phyloP scores from a whole-genome alignment of 1,284 basidiomycete genomes.

The Malassezia slooffiae region DNA sequence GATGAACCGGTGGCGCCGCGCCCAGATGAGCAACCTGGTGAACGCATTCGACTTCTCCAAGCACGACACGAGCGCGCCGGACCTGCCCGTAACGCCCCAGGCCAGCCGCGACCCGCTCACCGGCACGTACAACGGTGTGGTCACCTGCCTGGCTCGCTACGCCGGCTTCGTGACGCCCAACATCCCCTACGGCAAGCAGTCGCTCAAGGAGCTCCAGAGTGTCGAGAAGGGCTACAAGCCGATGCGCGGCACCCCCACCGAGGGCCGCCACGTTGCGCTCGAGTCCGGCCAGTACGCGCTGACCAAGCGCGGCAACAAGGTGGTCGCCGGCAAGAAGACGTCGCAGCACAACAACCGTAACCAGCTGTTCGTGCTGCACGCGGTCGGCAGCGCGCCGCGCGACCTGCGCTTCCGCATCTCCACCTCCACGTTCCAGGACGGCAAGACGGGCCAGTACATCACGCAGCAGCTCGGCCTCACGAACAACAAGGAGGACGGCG shows the following conservation, averaged over 20 bases:
- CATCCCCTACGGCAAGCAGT: constrained; percentile 12
- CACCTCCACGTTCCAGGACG: not conserved
- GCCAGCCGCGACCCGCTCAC: constrained; percentile 14
- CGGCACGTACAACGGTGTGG: constrained; percentile 16
- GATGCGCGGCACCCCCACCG: constrained; percentile 21
- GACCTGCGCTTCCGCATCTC: constrained; percentile 9
- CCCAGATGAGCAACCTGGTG: constrained; percentile 25
- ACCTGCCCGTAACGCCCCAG: constrained; percentile 9
- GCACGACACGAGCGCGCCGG: constrained; percentile 12
- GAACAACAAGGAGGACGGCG: constrained; percentile 1
- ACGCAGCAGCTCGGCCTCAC: constrained; percentile 4
- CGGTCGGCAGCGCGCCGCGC: constrained; percentile 7
- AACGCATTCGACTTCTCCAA: constrained; percentile 31
- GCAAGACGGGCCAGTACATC: constrained; percentile 3
- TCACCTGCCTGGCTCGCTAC: constrained; percentile 16
- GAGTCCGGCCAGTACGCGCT: constrained; percentile 19
- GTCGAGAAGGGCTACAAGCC: constrained; percentile 22
- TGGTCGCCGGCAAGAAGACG: not conserved
- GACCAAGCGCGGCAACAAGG: constrained; percentile 1
- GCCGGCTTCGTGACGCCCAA: constrained; percentile 4
- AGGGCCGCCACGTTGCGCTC: constrained; percentile 23
- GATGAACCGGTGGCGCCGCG: constrained; percentile 27
- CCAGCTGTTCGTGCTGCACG: constrained; percentile 13
- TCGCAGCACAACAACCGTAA: constrained; percentile 2
- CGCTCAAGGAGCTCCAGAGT: constrained; percentile 10